phyloP scores from a whole-genome alignment of 176 grass and related monocot genomes.

The Pontederia crassipes region DNA sequence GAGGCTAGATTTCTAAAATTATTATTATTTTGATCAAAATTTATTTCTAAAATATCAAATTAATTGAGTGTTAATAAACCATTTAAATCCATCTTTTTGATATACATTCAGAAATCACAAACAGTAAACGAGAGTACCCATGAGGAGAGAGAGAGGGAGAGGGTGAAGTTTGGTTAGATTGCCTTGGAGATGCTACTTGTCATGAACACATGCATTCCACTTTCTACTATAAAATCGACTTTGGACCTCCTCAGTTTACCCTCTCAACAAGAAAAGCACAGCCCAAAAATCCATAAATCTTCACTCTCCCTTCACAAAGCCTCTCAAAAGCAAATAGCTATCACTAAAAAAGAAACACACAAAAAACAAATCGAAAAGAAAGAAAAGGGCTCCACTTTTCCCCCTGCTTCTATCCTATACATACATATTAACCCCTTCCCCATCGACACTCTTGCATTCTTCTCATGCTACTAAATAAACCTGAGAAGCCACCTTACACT shows the following conservation, averaged over 20 bases:
- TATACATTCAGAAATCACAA: no score
- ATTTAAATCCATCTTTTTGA: no score
- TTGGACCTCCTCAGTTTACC: constrained; percentile 24
- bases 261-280: constrained; percentile 26
- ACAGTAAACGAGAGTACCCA: neutral
- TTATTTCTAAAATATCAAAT: no score
- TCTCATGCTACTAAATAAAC: neutral
- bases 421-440: no score
- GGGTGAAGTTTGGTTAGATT: neutral
- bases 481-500: constrained; percentile 2
- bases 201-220: constrained; percentile 29
- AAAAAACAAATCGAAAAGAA: neutral
- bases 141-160: neutral
- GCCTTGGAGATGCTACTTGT: neutral
- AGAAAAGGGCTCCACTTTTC: no score
- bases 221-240: constrained; percentile 25
- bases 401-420: no score
- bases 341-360: constrained; percentile 6
- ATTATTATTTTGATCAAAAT: no score
- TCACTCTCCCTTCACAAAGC: constrained; percentile 1
- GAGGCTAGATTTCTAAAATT: no score
- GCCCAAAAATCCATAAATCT: constrained; percentile 11
- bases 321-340: constrained; percentile 8
- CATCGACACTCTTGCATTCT: no score
- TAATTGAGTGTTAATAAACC: no score